phyloP scores from a whole-genome alignment of 2,329 filamentous ascomycete genomes.

The Atkinsonella hypoxylon region DNA sequence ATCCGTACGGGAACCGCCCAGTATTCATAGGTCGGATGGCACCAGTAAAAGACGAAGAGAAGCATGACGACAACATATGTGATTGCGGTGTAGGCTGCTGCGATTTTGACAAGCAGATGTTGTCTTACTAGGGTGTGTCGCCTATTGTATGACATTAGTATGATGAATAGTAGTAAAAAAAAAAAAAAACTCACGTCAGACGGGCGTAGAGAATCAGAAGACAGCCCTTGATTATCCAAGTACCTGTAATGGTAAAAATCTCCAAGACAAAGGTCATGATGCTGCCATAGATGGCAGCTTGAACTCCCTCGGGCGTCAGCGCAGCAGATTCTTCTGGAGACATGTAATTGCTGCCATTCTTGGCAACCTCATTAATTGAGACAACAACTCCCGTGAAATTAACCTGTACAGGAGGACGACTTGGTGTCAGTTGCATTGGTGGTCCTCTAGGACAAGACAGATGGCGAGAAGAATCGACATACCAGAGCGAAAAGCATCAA shows the following conservation, averaged over 20 bases:
- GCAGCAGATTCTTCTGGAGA: constrained; percentile 21
- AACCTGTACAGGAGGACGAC: constrained; percentile 1
- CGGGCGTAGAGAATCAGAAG: constrained; percentile 39
- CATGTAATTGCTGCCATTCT: constrained; percentile 33
- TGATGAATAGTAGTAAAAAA: no score
- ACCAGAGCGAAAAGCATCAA: constrained; percentile 40
- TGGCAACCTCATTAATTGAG: constrained; percentile 28
- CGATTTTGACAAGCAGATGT: constrained; percentile 27
- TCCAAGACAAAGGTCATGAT: constrained; percentile 42
- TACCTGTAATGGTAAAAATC: constrained; percentile 36
- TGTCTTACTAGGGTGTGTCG: constrained; percentile 18
- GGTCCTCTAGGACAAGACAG: background rate
- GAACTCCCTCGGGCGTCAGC: constrained; percentile 32
- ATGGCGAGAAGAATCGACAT: constrained; percentile 6
- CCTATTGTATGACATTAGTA: constrained; percentile 5
- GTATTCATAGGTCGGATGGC: constrained; percentile 37
- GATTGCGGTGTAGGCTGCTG: constrained; percentile 29
- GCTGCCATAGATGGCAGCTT: constrained; percentile 35
- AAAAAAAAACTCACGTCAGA: constrained; percentile 30
- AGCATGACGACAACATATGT: constrained; percentile 37
- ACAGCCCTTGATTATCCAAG: constrained; percentile 42
- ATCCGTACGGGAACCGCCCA: constrained; percentile 35
- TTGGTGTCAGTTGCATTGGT: background rate
- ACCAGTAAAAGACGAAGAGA: constrained; percentile 42
- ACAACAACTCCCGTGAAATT: constrained; percentile 27